Evolutionary conservation across 257 asterid genomes (phyloP).

Genomic region (Primulina eburnea): DNA sequence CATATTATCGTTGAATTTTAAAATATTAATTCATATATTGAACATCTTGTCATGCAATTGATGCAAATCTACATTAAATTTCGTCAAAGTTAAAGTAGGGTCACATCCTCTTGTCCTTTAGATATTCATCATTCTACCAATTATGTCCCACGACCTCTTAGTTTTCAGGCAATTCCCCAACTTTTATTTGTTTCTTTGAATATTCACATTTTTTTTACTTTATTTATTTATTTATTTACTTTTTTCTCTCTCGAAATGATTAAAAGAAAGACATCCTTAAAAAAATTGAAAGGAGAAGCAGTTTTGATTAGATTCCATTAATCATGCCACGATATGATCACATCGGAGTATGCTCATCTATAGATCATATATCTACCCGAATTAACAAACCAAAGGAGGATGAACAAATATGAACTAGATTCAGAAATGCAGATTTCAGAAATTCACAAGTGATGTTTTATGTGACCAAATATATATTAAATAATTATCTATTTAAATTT

Average conservation of each 20-base stretch:
- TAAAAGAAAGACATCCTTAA: not conserved
- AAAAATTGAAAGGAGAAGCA: not conserved
- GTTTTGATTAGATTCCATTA: not conserved
- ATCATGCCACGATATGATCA: not conserved
- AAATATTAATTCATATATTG: slow-evolving; percentile 16
- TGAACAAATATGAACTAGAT: too few relatives aligned
- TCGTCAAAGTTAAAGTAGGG: slow-evolving; percentile 40
- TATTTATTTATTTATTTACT: slow-evolving; percentile 13
- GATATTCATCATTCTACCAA: slow-evolving; percentile 32
- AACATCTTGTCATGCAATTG: slow-evolving; percentile 25
- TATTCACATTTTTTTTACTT: slow-evolving; percentile 1
- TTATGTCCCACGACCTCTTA: slow-evolving; percentile 37
- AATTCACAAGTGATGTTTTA: too few relatives aligned
- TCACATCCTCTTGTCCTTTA: slow-evolving; percentile 33
- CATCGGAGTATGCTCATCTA: not conserved
- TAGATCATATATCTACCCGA: not conserved
- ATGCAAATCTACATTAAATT: slow-evolving; percentile 31
- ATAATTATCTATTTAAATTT: too few relatives aligned
- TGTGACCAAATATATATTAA: too few relatives aligned
- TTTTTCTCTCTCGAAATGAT: slow-evolving; percentile 22
- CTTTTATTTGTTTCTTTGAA: slow-evolving; percentile 26
- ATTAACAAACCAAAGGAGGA: too few relatives aligned
- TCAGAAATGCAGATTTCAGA: too few relatives aligned
- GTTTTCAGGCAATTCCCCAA: slow-evolving; percentile 29
- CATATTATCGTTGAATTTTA: slow-evolving; percentile 33